phyloP scores from a whole-genome alignment of 148 eudicot genomes.

The Heliamphora exappendiculata region DNA sequence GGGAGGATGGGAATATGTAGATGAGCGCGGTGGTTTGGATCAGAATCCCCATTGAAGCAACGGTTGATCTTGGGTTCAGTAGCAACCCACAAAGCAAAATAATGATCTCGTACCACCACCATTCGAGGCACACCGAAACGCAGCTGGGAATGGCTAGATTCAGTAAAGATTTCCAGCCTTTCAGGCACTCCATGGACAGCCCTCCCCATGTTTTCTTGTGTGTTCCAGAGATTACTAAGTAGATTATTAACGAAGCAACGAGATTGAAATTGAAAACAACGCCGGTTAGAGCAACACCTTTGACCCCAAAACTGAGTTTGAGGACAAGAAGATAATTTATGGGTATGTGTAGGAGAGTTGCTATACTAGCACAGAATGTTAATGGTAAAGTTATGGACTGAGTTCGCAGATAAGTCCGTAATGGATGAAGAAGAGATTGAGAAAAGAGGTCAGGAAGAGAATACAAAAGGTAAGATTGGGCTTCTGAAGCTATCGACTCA shows the following conservation, averaged over 20 bases:
- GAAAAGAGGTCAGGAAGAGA: conserved; percentile 36
- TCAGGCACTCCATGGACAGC: conserved; percentile 30
- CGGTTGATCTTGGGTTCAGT: conserved; percentile 45
- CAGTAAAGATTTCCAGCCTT: conserved; percentile 35
- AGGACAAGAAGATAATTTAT: conserved; percentile 29
- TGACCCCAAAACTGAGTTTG: conserved; percentile 26
- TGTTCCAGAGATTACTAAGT: conserved; percentile 27
- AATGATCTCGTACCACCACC: conserved; percentile 98
- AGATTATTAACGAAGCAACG: conserved; percentile 22
- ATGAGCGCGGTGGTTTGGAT: conserved; percentile 69
- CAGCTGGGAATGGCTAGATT: conserved; percentile 58
- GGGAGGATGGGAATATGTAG: conserved; percentile 74
- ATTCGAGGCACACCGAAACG: conserved; percentile 73
- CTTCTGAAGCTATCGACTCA: conserved; percentile 26
- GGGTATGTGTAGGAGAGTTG: conserved; percentile 40
- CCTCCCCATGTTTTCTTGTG: conserved; percentile 39
- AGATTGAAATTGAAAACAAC: conserved; percentile 38
- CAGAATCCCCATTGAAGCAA: conserved; percentile 69
- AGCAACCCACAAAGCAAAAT: conserved; percentile 61
- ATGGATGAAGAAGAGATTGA: conserved; percentile 38
- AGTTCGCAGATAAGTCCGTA: conserved; percentile 35
- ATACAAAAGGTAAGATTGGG: conserved; percentile 34
- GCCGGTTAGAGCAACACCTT: conserved; percentile 38
- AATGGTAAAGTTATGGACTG: conserved; percentile 42
- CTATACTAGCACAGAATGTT: conserved; percentile 29